Evolutionary conservation across 1,139 yeast species (phyloP).

Genomic region (Zygotorulaspora mrakii): DNA sequence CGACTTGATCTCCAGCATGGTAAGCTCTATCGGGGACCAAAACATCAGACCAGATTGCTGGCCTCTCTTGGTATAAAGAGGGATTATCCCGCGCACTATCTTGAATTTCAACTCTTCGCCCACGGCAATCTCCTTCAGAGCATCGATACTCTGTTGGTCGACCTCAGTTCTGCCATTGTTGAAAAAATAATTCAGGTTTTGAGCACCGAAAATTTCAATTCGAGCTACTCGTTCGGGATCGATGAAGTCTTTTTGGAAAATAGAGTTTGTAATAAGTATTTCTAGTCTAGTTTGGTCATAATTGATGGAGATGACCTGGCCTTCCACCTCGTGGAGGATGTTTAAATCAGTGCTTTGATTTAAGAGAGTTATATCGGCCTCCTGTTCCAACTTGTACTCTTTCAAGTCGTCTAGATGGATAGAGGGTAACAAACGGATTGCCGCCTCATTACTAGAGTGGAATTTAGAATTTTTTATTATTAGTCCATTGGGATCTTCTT

Average conservation of each 20-base stretch:
- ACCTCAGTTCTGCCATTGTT: conserved; percentile 7
- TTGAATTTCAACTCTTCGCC: conserved; percentile 13
- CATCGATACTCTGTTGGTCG: conserved; percentile 1
- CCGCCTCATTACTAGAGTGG: background rate
- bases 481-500: background rate
- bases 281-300: conserved; percentile 6
- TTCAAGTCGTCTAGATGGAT: background rate
- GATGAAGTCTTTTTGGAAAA: conserved; percentile 13
- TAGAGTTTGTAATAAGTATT: conserved; percentile 17
- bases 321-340: conserved; percentile 12
- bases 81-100: conserved; percentile 10
- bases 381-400: conserved; percentile 1
- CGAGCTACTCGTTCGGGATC: conserved; percentile 20
- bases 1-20: conserved; percentile 24
- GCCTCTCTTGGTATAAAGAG: conserved; percentile 3
- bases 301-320: conserved; percentile 12
- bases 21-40: conserved; percentile 30
- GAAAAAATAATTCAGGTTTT: conserved; percentile 19
- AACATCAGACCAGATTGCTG: conserved; percentile 12
- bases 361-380: conserved; percentile 4
- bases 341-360: conserved; percentile 2
- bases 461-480: background rate
- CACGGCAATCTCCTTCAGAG: conserved; percentile 1
- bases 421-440: background rate
- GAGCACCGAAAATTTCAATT: conserved; percentile 15